Percentiles rank a stretch among this genome's conserved stretches.
These are phyloP conservation scores for Coniochaeta ligniaria DNA, from an alignment of 2,329 filamentous ascomycete species.

Conservation along the genomic window DNA sequence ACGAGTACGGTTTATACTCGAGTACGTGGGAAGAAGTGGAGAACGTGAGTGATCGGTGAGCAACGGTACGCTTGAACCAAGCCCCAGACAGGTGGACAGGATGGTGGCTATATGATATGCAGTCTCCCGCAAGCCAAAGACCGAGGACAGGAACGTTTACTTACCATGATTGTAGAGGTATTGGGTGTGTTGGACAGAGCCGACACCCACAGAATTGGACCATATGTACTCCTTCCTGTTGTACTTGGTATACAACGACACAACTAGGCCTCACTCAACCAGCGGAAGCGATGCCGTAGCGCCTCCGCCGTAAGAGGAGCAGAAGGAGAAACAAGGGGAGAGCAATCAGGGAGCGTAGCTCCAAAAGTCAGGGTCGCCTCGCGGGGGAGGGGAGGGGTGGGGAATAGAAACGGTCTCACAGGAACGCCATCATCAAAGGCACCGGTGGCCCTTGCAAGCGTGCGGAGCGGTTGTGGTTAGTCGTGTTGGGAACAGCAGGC, in stretches of 20 bases:
- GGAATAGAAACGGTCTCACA: conserved; percentile 14
- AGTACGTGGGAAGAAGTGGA: background rate
- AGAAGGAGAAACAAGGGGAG: conserved; percentile 4
- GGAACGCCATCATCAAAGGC: conserved; percentile 14
- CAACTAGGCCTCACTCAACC: background rate
- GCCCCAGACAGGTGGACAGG: conserved; percentile 9
- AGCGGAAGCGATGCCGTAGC: background rate
- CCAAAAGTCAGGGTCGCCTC: background rate
- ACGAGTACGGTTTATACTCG: background rate
- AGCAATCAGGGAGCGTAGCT: conserved; percentile 3
- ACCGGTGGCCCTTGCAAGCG: conserved; percentile 4
- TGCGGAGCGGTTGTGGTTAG: background rate
- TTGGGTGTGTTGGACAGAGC: conserved; percentile 29
- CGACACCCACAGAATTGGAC: conserved; percentile 17
- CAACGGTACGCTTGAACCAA: background rate
- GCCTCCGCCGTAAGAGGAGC: background rate
- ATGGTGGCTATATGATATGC: conserved; percentile 36
- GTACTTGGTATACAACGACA: conserved; percentile 13
- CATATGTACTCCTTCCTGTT: conserved; percentile 8
- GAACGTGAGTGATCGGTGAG: background rate
- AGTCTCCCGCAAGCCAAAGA: conserved; percentile 32
- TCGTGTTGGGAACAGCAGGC: conserved; percentile 2
- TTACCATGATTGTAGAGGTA: conserved; percentile 42
- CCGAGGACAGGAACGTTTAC: conserved; percentile 23
- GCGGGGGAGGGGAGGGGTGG: conserved; percentile 7